Percentiles rank a stretch among this genome's conserved stretches.
Evolutionary conservation across 2,329 filamentous ascomycete species (phyloP).

Genomic region (Hypoxylon sp.): DNA sequence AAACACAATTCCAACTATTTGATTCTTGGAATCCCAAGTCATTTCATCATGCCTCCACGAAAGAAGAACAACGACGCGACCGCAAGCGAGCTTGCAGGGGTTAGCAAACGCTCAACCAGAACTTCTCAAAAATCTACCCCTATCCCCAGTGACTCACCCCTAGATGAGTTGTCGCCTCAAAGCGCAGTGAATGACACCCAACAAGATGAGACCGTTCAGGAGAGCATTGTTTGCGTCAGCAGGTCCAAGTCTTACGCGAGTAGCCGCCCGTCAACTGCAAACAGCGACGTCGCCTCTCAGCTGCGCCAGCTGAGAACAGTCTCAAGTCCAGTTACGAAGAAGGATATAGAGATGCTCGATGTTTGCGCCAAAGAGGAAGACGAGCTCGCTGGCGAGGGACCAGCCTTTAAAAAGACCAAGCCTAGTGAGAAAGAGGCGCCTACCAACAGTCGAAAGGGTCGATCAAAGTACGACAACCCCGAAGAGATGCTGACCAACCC

Average conservation of each 20-base stretch:
- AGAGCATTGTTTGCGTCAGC: slow-evolving; percentile 31
- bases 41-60: slow-evolving; percentile 41
- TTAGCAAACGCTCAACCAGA: slow-evolving; percentile 35
- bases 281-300: slow-evolving; percentile 14
- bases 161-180: slow-evolving; percentile 32
- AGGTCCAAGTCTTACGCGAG: slow-evolving; percentile 20
- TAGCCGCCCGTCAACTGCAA: slow-evolving; percentile 39
- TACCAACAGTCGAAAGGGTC: slow-evolving; percentile 47
- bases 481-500: slow-evolving; percentile 57
- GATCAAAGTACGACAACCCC: slow-evolving; percentile 51
- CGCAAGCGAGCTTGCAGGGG: slow-evolving; percentile 6
- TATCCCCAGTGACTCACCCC: slow-evolving; percentile 5
- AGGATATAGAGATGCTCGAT: slow-evolving; percentile 29
- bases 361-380: slow-evolving; percentile 37
- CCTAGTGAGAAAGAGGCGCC: slow-evolving; percentile 48
- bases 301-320: slow-evolving; percentile 16
- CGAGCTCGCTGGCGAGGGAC: slow-evolving; percentile 35
- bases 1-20: not conserved
- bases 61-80: slow-evolving; percentile 26
- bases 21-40: not conserved
- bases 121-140: slow-evolving; percentile 5
- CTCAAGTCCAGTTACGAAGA: slow-evolving; percentile 34
- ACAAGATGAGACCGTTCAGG: slow-evolving; percentile 20
- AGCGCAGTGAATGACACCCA: not conserved
- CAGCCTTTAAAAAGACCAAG: slow-evolving; percentile 49